These are phyloP conservation scores for Extremus antarcticus DNA, from an alignment of 495 filamentous ascomycete genomes.

Conservation along the genomic window DNA sequence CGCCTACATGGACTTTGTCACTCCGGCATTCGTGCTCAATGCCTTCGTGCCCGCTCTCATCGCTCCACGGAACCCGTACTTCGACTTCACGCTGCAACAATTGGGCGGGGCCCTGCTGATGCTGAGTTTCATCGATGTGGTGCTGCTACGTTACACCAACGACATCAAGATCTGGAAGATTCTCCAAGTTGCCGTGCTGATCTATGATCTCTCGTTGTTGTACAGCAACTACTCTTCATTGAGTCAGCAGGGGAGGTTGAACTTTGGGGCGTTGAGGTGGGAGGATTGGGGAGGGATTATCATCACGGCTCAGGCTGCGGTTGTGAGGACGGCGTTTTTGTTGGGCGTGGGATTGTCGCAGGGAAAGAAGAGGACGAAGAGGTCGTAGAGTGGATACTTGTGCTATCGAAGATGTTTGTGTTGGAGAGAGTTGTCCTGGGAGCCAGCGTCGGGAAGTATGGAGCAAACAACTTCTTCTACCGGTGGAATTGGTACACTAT, in stretches of 20 bases:
- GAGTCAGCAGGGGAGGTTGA: conserved; percentile 2
- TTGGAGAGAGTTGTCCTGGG: no score
- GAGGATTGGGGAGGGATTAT: neutral
- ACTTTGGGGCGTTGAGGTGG: conserved; percentile 1
- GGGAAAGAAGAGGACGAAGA: neutral
- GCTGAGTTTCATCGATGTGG: neutral
- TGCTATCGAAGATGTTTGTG: no score
- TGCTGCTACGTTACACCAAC: neutral
- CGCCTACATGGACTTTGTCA: neutral
- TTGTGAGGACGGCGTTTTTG: neutral
- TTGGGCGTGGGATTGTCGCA: neutral
- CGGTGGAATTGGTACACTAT: no score
- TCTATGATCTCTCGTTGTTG: neutral
- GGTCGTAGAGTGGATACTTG: neutral
- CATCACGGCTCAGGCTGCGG: neutral
- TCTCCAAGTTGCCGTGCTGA: neutral
- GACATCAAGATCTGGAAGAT: neutral
- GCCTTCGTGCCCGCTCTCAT: neutral
- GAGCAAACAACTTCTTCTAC: no score
- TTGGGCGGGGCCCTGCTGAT: neutral
- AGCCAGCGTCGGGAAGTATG: no score
- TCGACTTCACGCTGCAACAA: neutral
- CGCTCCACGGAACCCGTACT: neutral
- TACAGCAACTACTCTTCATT: neutral
- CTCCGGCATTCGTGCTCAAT: neutral